These are phyloP conservation scores for Centrapalus pauciflorus DNA, from an alignment of 129 eudicot species.

Conservation along the genomic window DNA sequence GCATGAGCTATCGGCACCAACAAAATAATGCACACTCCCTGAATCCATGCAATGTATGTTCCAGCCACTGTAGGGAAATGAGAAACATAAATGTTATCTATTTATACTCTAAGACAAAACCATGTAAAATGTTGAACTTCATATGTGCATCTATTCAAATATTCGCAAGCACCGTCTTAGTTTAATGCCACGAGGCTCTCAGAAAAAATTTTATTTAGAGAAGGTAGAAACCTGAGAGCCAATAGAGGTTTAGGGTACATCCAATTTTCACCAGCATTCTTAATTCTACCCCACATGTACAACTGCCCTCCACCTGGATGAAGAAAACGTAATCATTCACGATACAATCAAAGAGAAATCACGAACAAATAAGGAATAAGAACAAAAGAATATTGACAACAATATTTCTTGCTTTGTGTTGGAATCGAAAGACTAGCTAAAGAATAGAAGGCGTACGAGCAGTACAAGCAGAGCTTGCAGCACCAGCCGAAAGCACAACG, in stretches of 20 bases:
- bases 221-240: conserved; percentile 74
- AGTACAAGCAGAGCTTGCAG: conserved; percentile 78
- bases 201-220: too few species aligned
- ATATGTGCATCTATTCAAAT: too few species aligned
- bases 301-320: conserved; percentile 86
- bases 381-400: neutral
- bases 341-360: neutral
- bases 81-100: neutral
- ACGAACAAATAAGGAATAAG: neutral
- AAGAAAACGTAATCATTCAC: neutral
- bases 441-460: conserved; percentile 48
- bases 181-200: too few species aligned
- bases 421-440: neutral
- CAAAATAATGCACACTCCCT: conserved; percentile 84
- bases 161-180: too few species aligned
- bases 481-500: conserved; percentile 88
- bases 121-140: too few species aligned
- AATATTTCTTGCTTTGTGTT: neutral
- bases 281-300: conserved; percentile 97
- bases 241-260: conserved; percentile 99
- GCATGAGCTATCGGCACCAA: conserved; percentile 90
- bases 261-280: conserved; percentile 85
- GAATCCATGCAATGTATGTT: conserved; percentile 86
- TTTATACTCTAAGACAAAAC: too few species aligned
- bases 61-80: conserved; percentile 59